Evolutionary conservation across 1,284 basidiomycete species (phyloP).

Genomic region (Austropuccinia psidii): DNA sequence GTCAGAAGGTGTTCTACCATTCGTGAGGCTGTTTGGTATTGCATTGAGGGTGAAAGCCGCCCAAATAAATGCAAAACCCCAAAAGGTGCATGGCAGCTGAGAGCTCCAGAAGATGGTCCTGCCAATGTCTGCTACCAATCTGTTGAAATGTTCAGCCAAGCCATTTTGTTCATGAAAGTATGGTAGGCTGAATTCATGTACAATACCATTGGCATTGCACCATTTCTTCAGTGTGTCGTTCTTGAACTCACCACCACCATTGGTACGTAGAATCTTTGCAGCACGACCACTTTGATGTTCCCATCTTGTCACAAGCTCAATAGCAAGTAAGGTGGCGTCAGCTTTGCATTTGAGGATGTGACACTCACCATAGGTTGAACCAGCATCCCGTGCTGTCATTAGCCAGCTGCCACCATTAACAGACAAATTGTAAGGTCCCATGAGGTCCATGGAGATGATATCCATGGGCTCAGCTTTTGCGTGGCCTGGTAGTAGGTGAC

Average conservation of each 20-base stretch:
- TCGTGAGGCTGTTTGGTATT: background rate
- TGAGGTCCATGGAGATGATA: background rate
- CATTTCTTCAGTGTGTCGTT: background rate
- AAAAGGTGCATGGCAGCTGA: background rate
- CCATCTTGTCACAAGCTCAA: no score
- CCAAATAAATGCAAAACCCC: slow-evolving; percentile 3
- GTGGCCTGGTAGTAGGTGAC: no score
- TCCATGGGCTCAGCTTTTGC: background rate
- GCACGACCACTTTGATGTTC: no score
- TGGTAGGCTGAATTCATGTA: background rate
- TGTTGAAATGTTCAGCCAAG: background rate
- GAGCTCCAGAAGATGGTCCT: background rate
- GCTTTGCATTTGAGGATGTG: no score
- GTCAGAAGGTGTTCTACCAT: background rate
- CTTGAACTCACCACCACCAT: background rate
- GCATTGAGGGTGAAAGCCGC: background rate
- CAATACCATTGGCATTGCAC: background rate
- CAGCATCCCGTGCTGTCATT: background rate
- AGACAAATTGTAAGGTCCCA: background rate
- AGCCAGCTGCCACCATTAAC: background rate
- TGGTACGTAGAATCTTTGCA: background rate
- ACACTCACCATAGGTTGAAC: no score
- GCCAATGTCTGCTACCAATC: background rate
- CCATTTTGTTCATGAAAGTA: slow-evolving; percentile 22
- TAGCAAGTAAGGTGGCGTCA: no score